These are phyloP conservation scores for Colletotrichum sp. DNA, from an alignment of 2,329 filamentous ascomycete genomes.

Conservation along the genomic window DNA sequence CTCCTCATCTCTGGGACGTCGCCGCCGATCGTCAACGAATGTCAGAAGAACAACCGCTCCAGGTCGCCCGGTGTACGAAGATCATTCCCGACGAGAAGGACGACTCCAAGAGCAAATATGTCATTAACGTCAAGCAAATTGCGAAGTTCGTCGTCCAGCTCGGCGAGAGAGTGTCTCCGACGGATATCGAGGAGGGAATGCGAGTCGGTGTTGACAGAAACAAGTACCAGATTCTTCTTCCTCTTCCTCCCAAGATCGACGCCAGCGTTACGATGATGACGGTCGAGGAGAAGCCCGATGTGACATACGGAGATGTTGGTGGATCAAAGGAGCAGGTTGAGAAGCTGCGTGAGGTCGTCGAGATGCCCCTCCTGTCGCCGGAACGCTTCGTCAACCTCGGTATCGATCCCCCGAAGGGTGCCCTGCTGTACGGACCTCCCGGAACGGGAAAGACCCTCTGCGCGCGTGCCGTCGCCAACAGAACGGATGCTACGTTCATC, in stretches of 20 bases:
- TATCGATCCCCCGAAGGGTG: slow-evolving; percentile 98
- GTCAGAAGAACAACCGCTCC: slow-evolving; percentile 96
- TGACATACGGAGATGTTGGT: slow-evolving; percentile 98
- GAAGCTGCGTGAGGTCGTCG: slow-evolving; percentile 97
- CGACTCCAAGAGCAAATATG: slow-evolving; percentile 98
- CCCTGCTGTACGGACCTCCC: slow-evolving; percentile 92
- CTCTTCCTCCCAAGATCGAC: slow-evolving; percentile 97
- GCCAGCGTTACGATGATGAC: slow-evolving; percentile 99
- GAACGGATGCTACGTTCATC: slow-evolving; percentile 98
- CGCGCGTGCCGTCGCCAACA: slow-evolving; percentile 94
- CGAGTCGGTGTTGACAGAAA: slow-evolving; percentile 96
- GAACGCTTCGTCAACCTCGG: slow-evolving; percentile 98
- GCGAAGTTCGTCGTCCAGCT: slow-evolving; percentile 99
- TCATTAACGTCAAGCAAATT: slow-evolving; percentile 99
- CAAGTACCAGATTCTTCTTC: slow-evolving; percentile 98
- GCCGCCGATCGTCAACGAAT: slow-evolving; percentile 98
- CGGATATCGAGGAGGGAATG: slow-evolving; percentile 99
- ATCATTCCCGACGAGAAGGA: slow-evolving; percentile 98
- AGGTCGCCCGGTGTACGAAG: slow-evolving; percentile 98
- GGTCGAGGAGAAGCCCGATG: slow-evolving; percentile 98
- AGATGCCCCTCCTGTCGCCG: slow-evolving; percentile 95
- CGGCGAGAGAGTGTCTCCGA: slow-evolving; percentile 94
- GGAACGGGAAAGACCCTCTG: slow-evolving; percentile 99
- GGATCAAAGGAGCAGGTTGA: slow-evolving; percentile 99
- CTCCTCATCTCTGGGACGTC: slow-evolving; percentile 98